Evolutionary conservation across 768 basidiomycete genomes (phyloP).

Genomic region (Hydnum rufescens): DNA sequence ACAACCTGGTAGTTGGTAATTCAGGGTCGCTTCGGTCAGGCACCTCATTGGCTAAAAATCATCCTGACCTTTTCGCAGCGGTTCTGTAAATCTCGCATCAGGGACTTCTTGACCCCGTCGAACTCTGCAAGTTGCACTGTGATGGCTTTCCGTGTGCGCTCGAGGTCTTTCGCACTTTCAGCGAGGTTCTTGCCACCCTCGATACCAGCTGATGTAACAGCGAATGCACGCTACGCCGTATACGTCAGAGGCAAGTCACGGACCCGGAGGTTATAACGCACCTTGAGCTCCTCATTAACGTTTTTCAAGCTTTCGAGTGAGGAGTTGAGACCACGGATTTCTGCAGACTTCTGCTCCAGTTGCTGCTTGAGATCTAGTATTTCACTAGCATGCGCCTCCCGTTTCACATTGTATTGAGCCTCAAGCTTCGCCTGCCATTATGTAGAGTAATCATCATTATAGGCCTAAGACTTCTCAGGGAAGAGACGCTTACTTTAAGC

Average conservation of each 20-base stretch:
- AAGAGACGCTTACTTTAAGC: conserved; percentile 45
- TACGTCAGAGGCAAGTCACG: not conserved
- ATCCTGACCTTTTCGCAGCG: conserved; percentile 85
- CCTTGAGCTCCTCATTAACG: conserved; percentile 96
- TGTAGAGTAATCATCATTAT: too few relatives aligned
- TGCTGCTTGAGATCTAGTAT: conserved; percentile 76
- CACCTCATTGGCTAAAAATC: not conserved
- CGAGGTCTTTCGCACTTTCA: conserved; percentile 91
- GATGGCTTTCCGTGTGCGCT: conserved; percentile 88
- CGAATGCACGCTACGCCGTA: conserved; percentile 65
- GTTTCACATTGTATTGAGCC: conserved; percentile 79
- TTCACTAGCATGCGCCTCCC: conserved; percentile 74
- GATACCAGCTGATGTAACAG: conserved; percentile 90
- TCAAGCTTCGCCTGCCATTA: conserved; percentile 96
- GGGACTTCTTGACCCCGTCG: conserved; percentile 93
- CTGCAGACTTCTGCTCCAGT: conserved; percentile 62
- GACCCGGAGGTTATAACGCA: conserved; percentile 16
- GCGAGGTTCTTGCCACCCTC: conserved; percentile 94
- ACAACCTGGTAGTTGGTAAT: conserved; percentile 48
- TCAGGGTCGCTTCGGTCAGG: not conserved
- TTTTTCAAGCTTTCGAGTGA: conserved; percentile 86
- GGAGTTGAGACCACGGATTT: conserved; percentile 65
- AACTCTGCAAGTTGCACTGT: conserved; percentile 98
- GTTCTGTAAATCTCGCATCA: conserved; percentile 97
- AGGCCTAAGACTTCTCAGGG: too few relatives aligned